Evolutionary conservation across 2,329 filamentous ascomycete genomes (phyloP), one percentile per base, ranked within the genome.

Genomic region (Pyricularia pennisetigena): DNA sequence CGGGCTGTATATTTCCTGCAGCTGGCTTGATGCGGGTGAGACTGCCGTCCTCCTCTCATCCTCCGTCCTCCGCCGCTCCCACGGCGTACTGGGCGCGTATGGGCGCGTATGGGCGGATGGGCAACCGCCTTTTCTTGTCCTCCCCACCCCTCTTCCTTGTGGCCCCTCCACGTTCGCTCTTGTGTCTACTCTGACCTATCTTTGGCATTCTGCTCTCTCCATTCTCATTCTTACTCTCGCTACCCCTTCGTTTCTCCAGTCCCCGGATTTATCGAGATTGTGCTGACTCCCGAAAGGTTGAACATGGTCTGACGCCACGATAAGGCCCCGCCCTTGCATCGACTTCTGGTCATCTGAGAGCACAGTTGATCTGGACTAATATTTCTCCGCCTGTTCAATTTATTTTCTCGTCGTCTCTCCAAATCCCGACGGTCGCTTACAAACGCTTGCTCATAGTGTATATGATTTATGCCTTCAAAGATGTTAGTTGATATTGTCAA

Each of bases 11-110:
- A 35, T 35, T 32, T 30, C 63, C 28, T 64, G 63, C 63, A 64
- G 28, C 16, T 35, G 7, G 64, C n/a, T 26, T 16, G 64, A 41
- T 65, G 64, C 64, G 64, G 64, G 64, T 65, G 64, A 65, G 64
- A 65, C 64, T 49, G 64, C 64, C 16, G 30, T 30, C 63, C n/a
- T 30, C n/a, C 20, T 23, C 6, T 8, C 10, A 61, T 61, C n/a
- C 57, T 49, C 41, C 41, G 41, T 49, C 41, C n/a, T 49, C 16
- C 41, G 41, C 41, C 41, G 41, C 41, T 49, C 8, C 2, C 16
- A n/a, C 41, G 41, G 16, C 41, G 41, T 49, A 49, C 41, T 49
- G 41, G 32, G 24, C n/a, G 57, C 57, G 57, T 59, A 59, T 59
- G 54, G 54, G n/a, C 54, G 35, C 35, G 35, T 49, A 49, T 49